Conservation (phyloP, 495 filamentous ascomycete genomes). For the Aspergillus sclerotiicarbonarius region DNA sequence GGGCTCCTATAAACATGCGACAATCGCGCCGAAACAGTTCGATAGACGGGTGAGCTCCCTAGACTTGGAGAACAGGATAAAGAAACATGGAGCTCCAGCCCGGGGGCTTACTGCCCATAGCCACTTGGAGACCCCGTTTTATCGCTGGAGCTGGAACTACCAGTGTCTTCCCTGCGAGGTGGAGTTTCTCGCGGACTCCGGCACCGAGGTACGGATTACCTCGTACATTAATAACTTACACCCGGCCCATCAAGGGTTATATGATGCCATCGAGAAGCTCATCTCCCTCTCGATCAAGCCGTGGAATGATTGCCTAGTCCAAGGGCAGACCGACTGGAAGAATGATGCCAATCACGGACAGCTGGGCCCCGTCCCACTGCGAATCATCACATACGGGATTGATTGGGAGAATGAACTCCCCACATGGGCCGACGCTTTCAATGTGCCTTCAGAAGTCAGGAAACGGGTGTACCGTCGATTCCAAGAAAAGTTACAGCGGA, state of each 20-base stretch:
- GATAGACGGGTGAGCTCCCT: background rate
- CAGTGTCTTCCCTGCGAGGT: background rate
- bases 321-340: background rate
- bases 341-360: background rate
- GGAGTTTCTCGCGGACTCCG: background rate
- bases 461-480: background rate
- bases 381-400: background rate
- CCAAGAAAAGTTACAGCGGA: background rate
- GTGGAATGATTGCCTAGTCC: conserved; percentile 1
- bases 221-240: background rate
- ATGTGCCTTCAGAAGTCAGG: background rate
- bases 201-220: background rate
- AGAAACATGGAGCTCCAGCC: background rate
- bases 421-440: background rate
- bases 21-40: background rate
- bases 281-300: background rate
- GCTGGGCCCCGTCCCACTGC: background rate
- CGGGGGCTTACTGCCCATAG: background rate
- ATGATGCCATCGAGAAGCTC: background rate
- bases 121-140: background rate
- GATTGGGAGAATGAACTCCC: conserved; percentile 1
- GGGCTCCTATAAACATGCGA: background rate
- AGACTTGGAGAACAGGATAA: background rate
- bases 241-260: background rate
- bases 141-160: background rate